Evolutionary conservation across 1,284 basidiomycete genomes (phyloP).

Genomic region (Pisolithus thermaeus): DNA sequence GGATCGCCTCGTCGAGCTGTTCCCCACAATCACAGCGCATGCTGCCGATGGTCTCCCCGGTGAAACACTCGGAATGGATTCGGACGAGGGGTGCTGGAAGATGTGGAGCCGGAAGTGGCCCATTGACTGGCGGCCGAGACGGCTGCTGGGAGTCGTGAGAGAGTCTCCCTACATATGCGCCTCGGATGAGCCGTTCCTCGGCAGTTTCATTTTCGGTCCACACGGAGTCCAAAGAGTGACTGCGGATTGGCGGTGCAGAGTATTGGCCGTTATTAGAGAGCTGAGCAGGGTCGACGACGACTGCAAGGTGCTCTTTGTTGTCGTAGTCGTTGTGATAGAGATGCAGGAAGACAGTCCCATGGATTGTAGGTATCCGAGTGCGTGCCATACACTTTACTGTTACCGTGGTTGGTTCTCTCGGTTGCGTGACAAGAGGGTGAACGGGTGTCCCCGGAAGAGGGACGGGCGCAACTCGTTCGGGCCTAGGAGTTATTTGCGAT

Average conservation of each 20-base stretch:
- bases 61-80: conserved; percentile 98
- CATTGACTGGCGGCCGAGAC: conserved; percentile 38
- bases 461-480: conserved; percentile 4
- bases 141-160: conserved; percentile 51
- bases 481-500: conserved; percentile 17
- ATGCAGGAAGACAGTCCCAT: conserved; percentile 92
- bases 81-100: conserved; percentile 81
- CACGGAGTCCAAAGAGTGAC: conserved; percentile 74
- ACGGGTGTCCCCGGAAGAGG: conserved; percentile 1
- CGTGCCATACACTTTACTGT: conserved; percentile 91
- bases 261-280: conserved; percentile 38
- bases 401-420: conserved; percentile 24
- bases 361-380: conserved; percentile 94
- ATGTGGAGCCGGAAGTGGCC: conserved; percentile 19
- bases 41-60: conserved; percentile 96
- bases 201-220: conserved; percentile 89
- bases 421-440: conserved; percentile 10
- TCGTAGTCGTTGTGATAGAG: conserved; percentile 91
- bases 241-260: conserved; percentile 64
- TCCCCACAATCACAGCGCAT: conserved; percentile 99
- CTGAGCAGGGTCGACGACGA: conserved; percentile 91
- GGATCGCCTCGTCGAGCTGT: conserved; percentile 94
- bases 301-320: conserved; percentile 94
- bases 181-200: conserved; percentile 89
- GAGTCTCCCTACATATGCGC: conserved; percentile 89